Conservation (phyloP, 208 protist genomes). For the Acanthamoeba lenticulata region DNA sequence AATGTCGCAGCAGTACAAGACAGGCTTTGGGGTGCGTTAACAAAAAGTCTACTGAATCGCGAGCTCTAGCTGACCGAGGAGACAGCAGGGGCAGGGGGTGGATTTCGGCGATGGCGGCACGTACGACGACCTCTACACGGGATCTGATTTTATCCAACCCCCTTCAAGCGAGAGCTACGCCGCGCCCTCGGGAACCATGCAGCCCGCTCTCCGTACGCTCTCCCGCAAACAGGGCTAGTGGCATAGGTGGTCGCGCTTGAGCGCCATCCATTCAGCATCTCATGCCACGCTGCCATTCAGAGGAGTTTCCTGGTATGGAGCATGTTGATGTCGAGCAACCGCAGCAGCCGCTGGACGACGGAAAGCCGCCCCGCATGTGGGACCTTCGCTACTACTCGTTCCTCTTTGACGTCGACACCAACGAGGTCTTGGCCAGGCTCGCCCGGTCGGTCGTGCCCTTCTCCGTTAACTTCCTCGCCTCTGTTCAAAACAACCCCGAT, state of each 20-base stretch:
- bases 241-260: too few species aligned
- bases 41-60: too few species aligned
- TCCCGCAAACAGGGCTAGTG: too few species aligned
- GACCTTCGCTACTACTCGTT: conserved; percentile 48
- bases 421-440: conserved; percentile 2
- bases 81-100: too few species aligned
- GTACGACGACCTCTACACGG: not conserved
- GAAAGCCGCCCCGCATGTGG: conserved; percentile 13
- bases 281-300: not conserved
- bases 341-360: not conserved
- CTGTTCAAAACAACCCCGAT: conserved; percentile 57
- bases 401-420: conserved; percentile 60
- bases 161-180: not conserved
- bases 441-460: conserved; percentile 21
- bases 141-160: not conserved
- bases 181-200: not conserved
- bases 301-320: not conserved
- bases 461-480: conserved; percentile 16
- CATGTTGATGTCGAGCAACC: not conserved
- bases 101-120: not conserved
- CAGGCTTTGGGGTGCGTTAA: too few species aligned
- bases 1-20: too few species aligned
- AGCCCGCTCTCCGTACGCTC: not conserved
- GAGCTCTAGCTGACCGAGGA: too few species aligned
- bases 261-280: not conserved